Conservation (phyloP, 1,139 yeast species). For the Suhomyces bolitotheri region DNA sequence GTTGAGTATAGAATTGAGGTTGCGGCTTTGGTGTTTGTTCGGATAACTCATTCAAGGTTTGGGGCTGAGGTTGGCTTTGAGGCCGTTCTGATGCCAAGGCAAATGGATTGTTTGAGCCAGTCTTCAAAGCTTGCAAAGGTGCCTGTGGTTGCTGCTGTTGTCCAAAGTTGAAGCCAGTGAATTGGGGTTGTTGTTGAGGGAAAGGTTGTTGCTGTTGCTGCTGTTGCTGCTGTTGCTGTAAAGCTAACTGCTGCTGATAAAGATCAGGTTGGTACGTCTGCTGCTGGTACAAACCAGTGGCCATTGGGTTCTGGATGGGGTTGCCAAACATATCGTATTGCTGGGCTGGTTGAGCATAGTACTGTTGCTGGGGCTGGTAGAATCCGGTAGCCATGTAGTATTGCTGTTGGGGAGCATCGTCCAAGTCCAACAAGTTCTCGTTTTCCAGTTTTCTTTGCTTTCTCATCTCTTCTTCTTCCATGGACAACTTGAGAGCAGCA, state of each 20-base stretch:
- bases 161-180: slow-evolving; percentile 10
- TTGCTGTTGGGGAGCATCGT: slow-evolving; percentile 39
- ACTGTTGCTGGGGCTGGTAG: slow-evolving; percentile 32
- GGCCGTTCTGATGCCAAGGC: slow-evolving; percentile 47
- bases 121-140: slow-evolving; percentile 55
- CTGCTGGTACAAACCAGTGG: slow-evolving; percentile 47
- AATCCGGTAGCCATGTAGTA: slow-evolving; percentile 34
- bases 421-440: slow-evolving; percentile 55
- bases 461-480: slow-evolving; percentile 86
- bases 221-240: slow-evolving; percentile 34
- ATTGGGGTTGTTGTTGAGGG: slow-evolving; percentile 12
- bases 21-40: slow-evolving; percentile 25
- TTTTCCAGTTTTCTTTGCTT: slow-evolving; percentile 49
- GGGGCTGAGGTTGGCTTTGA: slow-evolving; percentile 21
- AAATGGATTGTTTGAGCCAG: slow-evolving; percentile 92
- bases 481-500: slow-evolving; percentile 78
- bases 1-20: slow-evolving; percentile 25
- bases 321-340: slow-evolving; percentile 77
- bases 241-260: slow-evolving; percentile 26
- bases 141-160: slow-evolving; percentile 36
- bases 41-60: slow-evolving; percentile 21
- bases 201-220: slow-evolving; percentile 25
- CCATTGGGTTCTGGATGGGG: slow-evolving; percentile 60
- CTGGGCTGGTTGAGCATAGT: slow-evolving; percentile 14
- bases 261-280: slow-evolving; percentile 33